Evolutionary conservation across 805 yeast genomes (phyloP).

Genomic region (Candida hispaniensis): DNA sequence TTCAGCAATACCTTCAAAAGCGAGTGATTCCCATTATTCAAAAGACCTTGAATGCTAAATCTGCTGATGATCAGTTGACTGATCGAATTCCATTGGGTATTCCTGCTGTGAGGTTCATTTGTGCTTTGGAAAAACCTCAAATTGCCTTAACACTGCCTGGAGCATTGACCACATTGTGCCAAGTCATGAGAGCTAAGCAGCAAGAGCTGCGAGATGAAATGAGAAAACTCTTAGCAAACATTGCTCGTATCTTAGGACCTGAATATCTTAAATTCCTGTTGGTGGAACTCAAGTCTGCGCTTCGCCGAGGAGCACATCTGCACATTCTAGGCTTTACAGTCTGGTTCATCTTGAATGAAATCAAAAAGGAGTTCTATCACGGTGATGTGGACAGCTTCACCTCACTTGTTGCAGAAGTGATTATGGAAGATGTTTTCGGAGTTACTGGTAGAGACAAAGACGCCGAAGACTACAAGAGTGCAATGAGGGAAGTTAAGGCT

Average conservation of each 20-base stretch:
- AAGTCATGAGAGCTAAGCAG: slow-evolving; percentile 70
- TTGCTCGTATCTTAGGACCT: slow-evolving; percentile 59
- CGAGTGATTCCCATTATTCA: slow-evolving; percentile 55
- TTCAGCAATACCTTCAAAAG: slow-evolving; percentile 40
- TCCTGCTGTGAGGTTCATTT: slow-evolving; percentile 57
- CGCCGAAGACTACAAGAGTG: slow-evolving; percentile 77
- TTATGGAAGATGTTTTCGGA: slow-evolving; percentile 92
- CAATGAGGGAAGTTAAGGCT: slow-evolving; percentile 82
- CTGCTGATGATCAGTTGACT: slow-evolving; percentile 71
- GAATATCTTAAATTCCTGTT: slow-evolving; percentile 62
- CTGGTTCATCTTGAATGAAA: slow-evolving; percentile 55
- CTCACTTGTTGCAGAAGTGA: slow-evolving; percentile 47
- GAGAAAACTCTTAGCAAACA: slow-evolving; percentile 60
- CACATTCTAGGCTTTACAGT: slow-evolving; percentile 86
- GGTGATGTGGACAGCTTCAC: slow-evolving; percentile 68
- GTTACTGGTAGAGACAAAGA: slow-evolving; percentile 89
- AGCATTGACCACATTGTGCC: slow-evolving; percentile 75
- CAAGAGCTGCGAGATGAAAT: slow-evolving; percentile 84
- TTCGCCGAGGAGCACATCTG: slow-evolving; percentile 82
- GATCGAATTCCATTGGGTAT: slow-evolving; percentile 72
- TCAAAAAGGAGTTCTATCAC: slow-evolving; percentile 37
- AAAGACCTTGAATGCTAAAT: slow-evolving; percentile 37
- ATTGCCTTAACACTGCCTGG: slow-evolving; percentile 63
- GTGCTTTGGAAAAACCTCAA: slow-evolving; percentile 48
- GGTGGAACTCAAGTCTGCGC: slow-evolving; percentile 65